Conservation (phyloP, 2,329 filamentous ascomycete genomes). For the Remersonia thermophila region DNA sequence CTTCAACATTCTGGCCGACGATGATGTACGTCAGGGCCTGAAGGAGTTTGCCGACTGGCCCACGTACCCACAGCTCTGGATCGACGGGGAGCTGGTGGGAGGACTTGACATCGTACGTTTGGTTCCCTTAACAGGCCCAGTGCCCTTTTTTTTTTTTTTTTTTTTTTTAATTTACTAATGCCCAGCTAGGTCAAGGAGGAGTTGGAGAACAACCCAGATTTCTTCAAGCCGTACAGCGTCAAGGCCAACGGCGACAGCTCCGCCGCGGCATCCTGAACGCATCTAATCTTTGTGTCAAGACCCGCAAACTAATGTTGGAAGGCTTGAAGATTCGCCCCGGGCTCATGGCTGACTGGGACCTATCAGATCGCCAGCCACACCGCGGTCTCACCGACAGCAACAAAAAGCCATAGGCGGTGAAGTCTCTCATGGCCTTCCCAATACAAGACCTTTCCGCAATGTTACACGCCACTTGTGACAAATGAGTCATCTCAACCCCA, state of each 20-base stretch:
- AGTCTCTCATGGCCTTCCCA: too few species aligned
- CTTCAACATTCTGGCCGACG: conserved; percentile 96
- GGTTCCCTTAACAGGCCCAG: too few species aligned
- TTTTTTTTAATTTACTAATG: conserved; percentile 12
- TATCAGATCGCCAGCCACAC: too few species aligned
- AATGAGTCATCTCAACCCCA: too few species aligned
- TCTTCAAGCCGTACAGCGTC: conserved; percentile 62
- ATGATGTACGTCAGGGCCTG: conserved; percentile 89
- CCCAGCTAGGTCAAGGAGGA: conserved; percentile 74
- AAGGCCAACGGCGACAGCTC: conserved; percentile 29
- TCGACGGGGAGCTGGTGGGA: conserved; percentile 79
- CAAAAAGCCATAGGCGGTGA: too few species aligned
- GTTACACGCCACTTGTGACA: too few species aligned
- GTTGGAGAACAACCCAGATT: conserved; percentile 68
- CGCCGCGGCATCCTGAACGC: conserved; percentile 22
- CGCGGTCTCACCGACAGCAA: too few species aligned
- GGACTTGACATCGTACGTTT: conserved; percentile 84
- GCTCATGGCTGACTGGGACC: too few species aligned
- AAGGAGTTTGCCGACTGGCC: conserved; percentile 99
- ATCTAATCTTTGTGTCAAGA: too few species aligned
- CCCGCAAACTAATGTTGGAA: too few species aligned
- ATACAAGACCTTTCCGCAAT: too few species aligned
- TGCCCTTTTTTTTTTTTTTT: background rate
- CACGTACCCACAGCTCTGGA: conserved; percentile 91
- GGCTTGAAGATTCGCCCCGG: too few species aligned